phyloP scores from a whole-genome alignment of 2,329 filamentous ascomycete species.

The Diaporthe sp. region DNA sequence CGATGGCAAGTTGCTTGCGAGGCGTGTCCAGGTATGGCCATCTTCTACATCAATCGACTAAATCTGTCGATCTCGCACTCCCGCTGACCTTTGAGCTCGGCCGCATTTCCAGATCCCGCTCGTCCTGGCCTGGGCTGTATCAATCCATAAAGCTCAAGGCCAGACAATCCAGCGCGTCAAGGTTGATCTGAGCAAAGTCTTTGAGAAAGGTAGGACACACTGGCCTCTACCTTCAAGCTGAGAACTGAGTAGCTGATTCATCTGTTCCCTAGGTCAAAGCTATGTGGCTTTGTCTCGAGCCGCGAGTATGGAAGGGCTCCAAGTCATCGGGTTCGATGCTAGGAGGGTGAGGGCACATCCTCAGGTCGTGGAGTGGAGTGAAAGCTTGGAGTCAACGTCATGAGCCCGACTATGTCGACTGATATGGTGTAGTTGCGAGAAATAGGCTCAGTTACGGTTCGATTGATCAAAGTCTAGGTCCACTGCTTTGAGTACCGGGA shows the following conservation, averaged over 20 bases:
- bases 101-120: conserved; percentile 24
- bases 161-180: conserved; percentile 38
- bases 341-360: conserved; percentile 33
- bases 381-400: not conserved
- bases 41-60: not conserved
- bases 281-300: conserved; percentile 38
- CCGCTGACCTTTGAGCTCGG: not conserved
- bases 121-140: conserved; percentile 37
- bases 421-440: not conserved
- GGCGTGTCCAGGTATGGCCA: conserved; percentile 31
- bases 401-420: not conserved
- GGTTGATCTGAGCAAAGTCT: conserved; percentile 34
- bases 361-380: conserved; percentile 33
- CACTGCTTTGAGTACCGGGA: too few species aligned
- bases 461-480: not conserved
- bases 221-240: not conserved
- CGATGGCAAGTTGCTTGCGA: conserved; percentile 35
- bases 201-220: conserved; percentile 27
- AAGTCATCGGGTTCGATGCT: conserved; percentile 35
- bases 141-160: conserved; percentile 39
- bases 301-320: conserved; percentile 32
- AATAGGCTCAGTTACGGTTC: too few species aligned
- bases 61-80: too few species aligned
- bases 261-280: conserved; percentile 17
- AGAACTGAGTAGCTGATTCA: not conserved